Conservation (phyloP, 2,329 filamentous ascomycete genomes). For the Gnomoniopsis sp. region DNA sequence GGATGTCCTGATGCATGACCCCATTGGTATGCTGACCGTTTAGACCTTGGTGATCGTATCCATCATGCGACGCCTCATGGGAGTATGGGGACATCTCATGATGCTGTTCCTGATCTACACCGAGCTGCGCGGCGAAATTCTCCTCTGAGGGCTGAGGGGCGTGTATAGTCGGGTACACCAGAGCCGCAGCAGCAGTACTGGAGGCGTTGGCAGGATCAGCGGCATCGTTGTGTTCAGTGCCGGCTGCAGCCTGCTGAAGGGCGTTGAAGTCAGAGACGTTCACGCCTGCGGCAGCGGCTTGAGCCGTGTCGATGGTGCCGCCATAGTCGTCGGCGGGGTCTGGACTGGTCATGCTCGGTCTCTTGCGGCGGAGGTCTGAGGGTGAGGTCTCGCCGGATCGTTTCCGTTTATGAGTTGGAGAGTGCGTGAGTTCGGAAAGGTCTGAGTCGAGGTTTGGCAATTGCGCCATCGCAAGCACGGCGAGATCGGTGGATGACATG, state of each 20-base stretch:
- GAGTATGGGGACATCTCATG: conserved; percentile 30
- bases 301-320: conserved; percentile 20
- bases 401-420: conserved; percentile 17
- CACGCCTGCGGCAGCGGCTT: conserved; percentile 48
- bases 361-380: conserved; percentile 16
- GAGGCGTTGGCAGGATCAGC: conserved; percentile 52
- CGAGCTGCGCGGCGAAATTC: conserved; percentile 54
- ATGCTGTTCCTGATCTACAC: conserved; percentile 34
- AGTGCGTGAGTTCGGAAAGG: conserved; percentile 16
- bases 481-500: conserved; percentile 33
- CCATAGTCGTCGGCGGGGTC: conserved; percentile 15
- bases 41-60: conserved; percentile 27
- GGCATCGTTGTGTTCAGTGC: conserved; percentile 40
- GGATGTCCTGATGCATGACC: conserved; percentile 20
- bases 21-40: conserved; percentile 14
- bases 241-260: conserved; percentile 49
- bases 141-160: conserved; percentile 57
- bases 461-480: conserved; percentile 19
- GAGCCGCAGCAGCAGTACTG: conserved; percentile 56
- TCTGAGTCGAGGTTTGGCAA: conserved; percentile 15
- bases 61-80: conserved; percentile 31
- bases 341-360: conserved; percentile 14
- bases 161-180: conserved; percentile 59
- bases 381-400: conserved; percentile 15
- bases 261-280: conserved; percentile 55